phyloP scores from a whole-genome alignment of 345 rosid genomes.

The Boechera stricta region DNA sequence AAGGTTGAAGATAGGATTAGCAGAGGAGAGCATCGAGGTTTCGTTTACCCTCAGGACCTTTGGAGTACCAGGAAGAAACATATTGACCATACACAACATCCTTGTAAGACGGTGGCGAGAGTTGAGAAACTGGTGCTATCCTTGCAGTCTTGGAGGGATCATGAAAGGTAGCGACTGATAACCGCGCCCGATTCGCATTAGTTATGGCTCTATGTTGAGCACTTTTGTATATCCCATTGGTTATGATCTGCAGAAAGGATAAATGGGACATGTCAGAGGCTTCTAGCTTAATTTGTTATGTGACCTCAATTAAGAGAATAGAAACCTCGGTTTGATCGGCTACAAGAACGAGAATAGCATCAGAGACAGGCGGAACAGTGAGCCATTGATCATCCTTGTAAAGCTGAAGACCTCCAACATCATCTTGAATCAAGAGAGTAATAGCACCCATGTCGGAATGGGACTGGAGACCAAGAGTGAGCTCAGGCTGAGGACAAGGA shows the following conservation, averaged over 20 bases:
- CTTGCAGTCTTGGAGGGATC: slow-evolving; percentile 72
- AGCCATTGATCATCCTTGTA: slow-evolving; percentile 72
- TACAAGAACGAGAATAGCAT: slow-evolving; percentile 73
- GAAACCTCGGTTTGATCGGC: slow-evolving; percentile 88
- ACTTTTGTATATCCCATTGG: slow-evolving; percentile 76
- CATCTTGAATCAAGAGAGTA: slow-evolving; percentile 83
- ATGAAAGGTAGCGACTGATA: slow-evolving; percentile 87
- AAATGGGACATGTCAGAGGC: slow-evolving; percentile 1
- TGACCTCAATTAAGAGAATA: neutral
- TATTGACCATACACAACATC: slow-evolving; percentile 68
- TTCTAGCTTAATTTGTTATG: neutral
- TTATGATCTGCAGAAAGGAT: slow-evolving; percentile 60
- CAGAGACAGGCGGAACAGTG: slow-evolving; percentile 59
- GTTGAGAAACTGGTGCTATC: slow-evolving; percentile 63
- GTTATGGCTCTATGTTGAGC: slow-evolving; percentile 77
- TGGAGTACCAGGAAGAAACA: slow-evolving; percentile 78
- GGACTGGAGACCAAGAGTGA: slow-evolving; percentile 84
- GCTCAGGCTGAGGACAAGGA: slow-evolving; percentile 89
- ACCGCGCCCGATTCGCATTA: slow-evolving; percentile 59
- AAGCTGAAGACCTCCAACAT: slow-evolving; percentile 85
- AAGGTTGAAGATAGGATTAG: slow-evolving; percentile 22
- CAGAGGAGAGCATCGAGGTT: slow-evolving; percentile 68
- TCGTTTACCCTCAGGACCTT: slow-evolving; percentile 82
- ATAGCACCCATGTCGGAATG: slow-evolving; percentile 89
- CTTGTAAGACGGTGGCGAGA: slow-evolving; percentile 53